Conservation (phyloP, 2,329 filamentous ascomycete genomes). For the Atkinsonella texensis region DNA sequence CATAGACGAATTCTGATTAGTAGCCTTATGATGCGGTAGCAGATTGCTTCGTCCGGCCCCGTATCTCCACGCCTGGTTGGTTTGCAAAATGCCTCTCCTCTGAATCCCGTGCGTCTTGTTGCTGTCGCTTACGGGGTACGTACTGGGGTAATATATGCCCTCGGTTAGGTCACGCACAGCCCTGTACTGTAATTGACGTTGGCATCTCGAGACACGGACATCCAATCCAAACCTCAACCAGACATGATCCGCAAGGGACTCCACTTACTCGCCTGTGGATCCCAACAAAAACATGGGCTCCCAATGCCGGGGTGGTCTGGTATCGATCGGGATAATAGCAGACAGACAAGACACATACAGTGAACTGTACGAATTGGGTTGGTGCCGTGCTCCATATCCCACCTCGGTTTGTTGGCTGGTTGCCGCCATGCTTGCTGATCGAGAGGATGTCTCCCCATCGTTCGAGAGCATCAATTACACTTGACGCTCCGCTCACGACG, state of each 20-base stretch:
- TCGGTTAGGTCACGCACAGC: no score
- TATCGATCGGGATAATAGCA: background rate
- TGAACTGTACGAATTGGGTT: background rate
- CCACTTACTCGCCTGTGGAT: background rate
- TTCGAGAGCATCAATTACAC: background rate
- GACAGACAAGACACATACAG: background rate
- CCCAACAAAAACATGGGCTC: conserved; percentile 7
- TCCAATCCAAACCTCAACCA: background rate
- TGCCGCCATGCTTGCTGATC: no score
- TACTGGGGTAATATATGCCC: no score
- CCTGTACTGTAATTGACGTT: no score
- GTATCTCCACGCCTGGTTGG: no score
- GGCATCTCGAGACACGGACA: no score
- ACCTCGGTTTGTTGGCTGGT: background rate
- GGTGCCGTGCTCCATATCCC: background rate
- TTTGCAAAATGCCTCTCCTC: no score
- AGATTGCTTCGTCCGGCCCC: no score
- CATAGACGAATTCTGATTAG: no score
- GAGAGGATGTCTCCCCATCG: background rate
- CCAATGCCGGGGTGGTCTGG: background rate
- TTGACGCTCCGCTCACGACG: background rate
- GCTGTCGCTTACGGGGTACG: no score
- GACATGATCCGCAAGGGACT: background rate
- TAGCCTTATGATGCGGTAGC: no score
- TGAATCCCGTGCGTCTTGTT: no score